Base-by-base conservation (phyloP, 2,329 filamentous ascomycete species). In the Penicillium occitanis region DNA sequence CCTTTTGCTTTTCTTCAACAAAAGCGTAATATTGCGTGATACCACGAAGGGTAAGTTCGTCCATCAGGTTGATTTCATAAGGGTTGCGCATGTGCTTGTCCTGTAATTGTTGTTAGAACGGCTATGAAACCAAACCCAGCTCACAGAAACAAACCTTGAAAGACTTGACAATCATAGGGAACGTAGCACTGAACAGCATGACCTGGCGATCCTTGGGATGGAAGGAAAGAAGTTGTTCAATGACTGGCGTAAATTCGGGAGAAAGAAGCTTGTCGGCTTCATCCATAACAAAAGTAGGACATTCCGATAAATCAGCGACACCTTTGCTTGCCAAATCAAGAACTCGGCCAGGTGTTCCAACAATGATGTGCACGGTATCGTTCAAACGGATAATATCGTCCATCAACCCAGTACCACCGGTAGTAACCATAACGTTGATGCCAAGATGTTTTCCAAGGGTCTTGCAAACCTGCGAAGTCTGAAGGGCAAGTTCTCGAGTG, bases 11-110 rank as follows among this genome's bases (percentile, higher is more conserved):
- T 82, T 99, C 95, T 80, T 99, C 95, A 62, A 99, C 96, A 72
- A 98, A 99, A 50, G 95, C 95, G 76, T 99, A 99, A 83, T 98
- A 99, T 77, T 99, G 95, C 0, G 95, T 99, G 75, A 99, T 98
- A 84, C 95, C 95, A 67, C 95, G 91, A 37, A 99, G 89, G 13
- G 95, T 99, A 68, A 99, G 90, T 80, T 99, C 95, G 76, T 99
- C 95, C 95, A 99, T 99, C 63, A 99, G 87, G 77, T 99, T 99
- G 82, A 99, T 99, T 80, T 99, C 96, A 77, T 98, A 97, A 2
- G 95, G 96, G 71, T 90, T 90, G 71, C 86, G 86, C 93, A 99
- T 97, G 83, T 99, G 95, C 83, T 96, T 97, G 80, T 99, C 95
- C 76, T 91, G 67, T 25, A 58, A 5, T 25, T 11, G 10, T 11